Evolutionary conservation across 805 yeast species (phyloP), one percentile per base, ranked within the genome.

Genomic region (Candida berthetii): DNA sequence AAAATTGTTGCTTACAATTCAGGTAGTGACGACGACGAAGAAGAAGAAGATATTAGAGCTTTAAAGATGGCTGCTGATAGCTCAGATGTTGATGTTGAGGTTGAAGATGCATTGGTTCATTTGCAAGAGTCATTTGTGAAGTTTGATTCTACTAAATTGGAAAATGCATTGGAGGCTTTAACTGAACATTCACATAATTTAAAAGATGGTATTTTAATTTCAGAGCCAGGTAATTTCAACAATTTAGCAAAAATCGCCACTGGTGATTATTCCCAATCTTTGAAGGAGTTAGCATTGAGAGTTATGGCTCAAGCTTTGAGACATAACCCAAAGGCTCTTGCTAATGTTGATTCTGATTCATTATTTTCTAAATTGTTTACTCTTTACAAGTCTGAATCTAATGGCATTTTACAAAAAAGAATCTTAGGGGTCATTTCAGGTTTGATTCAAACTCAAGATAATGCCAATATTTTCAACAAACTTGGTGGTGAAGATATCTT

Each of bases 301-400:
- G 66, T 83, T 24, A 65, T 89, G 43, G 81, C 85, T 0, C 71
- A 86, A 5, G 61, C 90, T 4, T 59, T 88, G 36, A 71, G 96
- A 51, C 88, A 88, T 57, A 89, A 89, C 55, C 79, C 78, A 2
- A 74, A 72, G 2, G 88, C 89, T 0, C 47, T 71, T 2, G 58
- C 59, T 2, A 66, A 66, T 41, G 62, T 73, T 13, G 54, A 51
- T 33, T 44, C 32, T 7, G 35, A 41, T 7, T 36, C 48, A 4
- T 40, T 51, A 0, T 19, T 46, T 5, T 40, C 43, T 1, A 41
- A 35, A 9, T 43, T 50, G 3, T 40, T 53, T 7, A 9, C 13
- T 7, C 35, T 43, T 18, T 33, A 52, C 14, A 17, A 35, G 14
- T 14, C 11, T 41, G 45, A 48, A 51, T 32, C 41, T 27, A 44